These are phyloP conservation scores for Hypoxylon fuscum DNA, from an alignment of 495 filamentous ascomycete species.

Conservation along the genomic window DNA sequence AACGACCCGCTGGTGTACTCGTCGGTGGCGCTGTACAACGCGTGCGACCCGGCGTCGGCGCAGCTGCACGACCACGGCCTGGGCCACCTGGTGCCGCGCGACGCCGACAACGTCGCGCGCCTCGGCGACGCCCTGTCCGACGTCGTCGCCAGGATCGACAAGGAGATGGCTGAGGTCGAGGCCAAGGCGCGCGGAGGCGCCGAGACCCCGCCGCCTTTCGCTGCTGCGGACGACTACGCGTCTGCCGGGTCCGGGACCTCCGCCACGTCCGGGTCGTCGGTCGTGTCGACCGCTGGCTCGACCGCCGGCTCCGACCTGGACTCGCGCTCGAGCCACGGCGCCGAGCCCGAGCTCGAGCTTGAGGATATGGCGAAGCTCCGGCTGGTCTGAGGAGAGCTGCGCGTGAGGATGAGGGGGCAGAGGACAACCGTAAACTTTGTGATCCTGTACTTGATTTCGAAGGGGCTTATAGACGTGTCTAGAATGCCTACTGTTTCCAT, in stretches of 20 bases:
- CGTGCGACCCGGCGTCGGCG: slow-evolving; percentile 60
- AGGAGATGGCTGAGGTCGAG: background rate
- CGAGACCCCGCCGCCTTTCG: background rate
- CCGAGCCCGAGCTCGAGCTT: background rate
- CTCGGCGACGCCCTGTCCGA: slow-evolving; percentile 47
- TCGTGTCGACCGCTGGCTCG: slow-evolving; percentile 12
- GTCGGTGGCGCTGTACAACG: slow-evolving; percentile 64
- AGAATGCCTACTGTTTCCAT: no score
- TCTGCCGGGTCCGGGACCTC: slow-evolving; percentile 1
- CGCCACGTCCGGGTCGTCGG: slow-evolving; percentile 9
- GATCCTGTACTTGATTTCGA: no score
- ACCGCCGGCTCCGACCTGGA: slow-evolving; percentile 24
- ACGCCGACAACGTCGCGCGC: slow-evolving; percentile 55
- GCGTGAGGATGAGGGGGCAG: no score
- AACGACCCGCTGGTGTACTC: slow-evolving; percentile 63
- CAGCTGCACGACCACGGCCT: slow-evolving; percentile 65
- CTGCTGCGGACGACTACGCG: no score
- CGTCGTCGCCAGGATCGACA: slow-evolving; percentile 44
- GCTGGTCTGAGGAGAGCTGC: background rate
- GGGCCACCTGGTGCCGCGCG: slow-evolving; percentile 63
- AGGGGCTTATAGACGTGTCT: no score
- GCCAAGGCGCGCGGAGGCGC: background rate
- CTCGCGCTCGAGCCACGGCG: slow-evolving; percentile 25
- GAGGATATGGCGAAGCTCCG: slow-evolving; percentile 9
- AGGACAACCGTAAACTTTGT: no score